Base-by-base conservation (phyloP, 192 early-diverging fungal genomes). In the Rhizoclosmatium sp. region DNA sequence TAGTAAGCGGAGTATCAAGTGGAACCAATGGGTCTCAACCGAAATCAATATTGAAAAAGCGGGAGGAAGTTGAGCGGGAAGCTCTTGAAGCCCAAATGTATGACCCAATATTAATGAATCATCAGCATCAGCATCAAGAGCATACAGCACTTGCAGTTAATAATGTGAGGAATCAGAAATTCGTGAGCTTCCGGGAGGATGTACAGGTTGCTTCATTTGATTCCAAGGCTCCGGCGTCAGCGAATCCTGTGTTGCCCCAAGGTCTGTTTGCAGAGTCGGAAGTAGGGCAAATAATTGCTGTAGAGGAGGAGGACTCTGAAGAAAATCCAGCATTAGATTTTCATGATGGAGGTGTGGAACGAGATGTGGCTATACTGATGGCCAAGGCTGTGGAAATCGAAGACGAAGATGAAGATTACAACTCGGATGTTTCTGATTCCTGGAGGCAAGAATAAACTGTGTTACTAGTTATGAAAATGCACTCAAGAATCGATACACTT, bases 21-120 rank as follows among this genome's bases (percentile, higher is more conserved):
- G 39, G 60, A 7, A 62, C 19, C 0, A 40, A 19, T 19, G 19
- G 21, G 23, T 62, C 60, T 62, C 21, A 40, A 31, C 60, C 60
- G 4, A 62, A 68, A 68, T 47, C 66, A 23, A 65, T 76, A 2
- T 39, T 66, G 7, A 76, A 65, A 41, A 62, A 14, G 49, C 5
- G 40, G n/a, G 21, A 39, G 14, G 65, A 54, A 23, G 64, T 67
- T 14, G 45, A 76, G 12, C 42, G 60, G 2, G 72, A 75, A 62
- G 49, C 48, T n/a, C 41, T 76, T 4, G 47, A 66, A 21, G 61
- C 65, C 1, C 75, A 76, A 42, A 66, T 76, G 23, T 67, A 76
- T 56, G 75, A 76, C 47, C 47, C 60, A 4, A 66, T 56, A 12
- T 45, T 67, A 5, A 47, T 62, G 41, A 19, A 4, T 51, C 14